A percentile compares a stretch with the other conserved stretches of the same genome.
Conservation (phyloP, 768 basidiomycete genomes). For the Leucosporidium scottii region DNA sequence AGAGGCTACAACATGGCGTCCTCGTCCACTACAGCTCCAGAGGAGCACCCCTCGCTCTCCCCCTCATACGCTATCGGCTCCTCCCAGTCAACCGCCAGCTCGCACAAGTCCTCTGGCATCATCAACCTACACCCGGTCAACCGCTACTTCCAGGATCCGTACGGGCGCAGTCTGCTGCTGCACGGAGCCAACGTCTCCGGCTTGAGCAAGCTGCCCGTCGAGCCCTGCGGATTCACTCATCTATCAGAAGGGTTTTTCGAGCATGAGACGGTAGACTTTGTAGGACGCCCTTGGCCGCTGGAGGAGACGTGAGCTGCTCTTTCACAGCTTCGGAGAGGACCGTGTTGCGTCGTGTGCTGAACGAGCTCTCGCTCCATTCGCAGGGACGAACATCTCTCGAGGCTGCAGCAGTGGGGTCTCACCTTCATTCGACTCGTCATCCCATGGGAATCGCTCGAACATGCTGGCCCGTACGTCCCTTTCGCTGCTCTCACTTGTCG, state of each 20-base stretch:
- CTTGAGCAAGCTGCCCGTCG: slow-evolving; percentile 52
- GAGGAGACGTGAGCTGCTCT: slow-evolving; percentile 81
- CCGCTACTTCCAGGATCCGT: slow-evolving; percentile 71
- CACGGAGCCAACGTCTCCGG: slow-evolving; percentile 84
- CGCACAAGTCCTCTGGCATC: slow-evolving; percentile 43
- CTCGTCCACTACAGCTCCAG: no score
- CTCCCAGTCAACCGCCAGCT: slow-evolving; percentile 36
- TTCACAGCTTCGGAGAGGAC: background rate
- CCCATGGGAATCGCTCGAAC: slow-evolving; percentile 96
- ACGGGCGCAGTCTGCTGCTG: slow-evolving; percentile 70
- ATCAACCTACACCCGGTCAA: slow-evolving; percentile 56
- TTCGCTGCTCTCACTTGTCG: background rate
- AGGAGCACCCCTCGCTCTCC: slow-evolving; percentile 9
- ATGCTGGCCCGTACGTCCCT: slow-evolving; percentile 72
- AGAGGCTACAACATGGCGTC: no score
- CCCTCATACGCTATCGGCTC: slow-evolving; percentile 10
- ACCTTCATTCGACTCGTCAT: slow-evolving; percentile 57
- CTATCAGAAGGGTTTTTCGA: slow-evolving; percentile 59
- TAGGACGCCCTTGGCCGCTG: slow-evolving; percentile 83
- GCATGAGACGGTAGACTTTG: slow-evolving; percentile 67
- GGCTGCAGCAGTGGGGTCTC: slow-evolving; percentile 30
- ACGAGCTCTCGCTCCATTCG: slow-evolving; percentile 40
- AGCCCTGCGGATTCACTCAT: slow-evolving; percentile 51
- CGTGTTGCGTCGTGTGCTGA: background rate
- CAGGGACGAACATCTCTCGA: slow-evolving; percentile 23